A percentile compares a stretch with the other conserved stretches of the same genome.
Conservation (phyloP, 148 eudicot genomes). For the Arctostaphylos glauca region DNA sequence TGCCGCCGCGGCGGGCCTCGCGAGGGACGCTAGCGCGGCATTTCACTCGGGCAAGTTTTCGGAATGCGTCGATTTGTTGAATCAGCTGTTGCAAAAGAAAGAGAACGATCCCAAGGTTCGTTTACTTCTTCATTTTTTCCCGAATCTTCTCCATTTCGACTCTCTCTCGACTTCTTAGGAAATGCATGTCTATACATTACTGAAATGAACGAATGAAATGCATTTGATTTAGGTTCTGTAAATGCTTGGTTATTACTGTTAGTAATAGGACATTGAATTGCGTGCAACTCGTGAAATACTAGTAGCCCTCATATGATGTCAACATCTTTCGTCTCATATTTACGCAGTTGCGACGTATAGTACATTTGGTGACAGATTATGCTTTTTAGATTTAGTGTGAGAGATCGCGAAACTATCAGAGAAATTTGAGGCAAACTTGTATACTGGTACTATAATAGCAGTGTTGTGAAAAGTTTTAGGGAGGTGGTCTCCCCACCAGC, state of each 20-base stretch:
- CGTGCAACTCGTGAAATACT: not conserved
- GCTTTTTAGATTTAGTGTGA: not conserved
- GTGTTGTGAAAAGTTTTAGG: not conserved
- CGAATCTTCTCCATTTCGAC: not conserved
- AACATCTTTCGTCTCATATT: not conserved
- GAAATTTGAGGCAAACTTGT: not conserved
- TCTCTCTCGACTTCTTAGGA: not conserved
- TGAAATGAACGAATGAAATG: not conserved
- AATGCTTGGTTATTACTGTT: not conserved
- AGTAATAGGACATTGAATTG: not conserved
- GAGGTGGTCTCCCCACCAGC: not conserved
- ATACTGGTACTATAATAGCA: not conserved
- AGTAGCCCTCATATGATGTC: not conserved
- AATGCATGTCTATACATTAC: not conserved
- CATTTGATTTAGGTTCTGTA: not conserved
- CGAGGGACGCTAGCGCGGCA: constrained; percentile 61
- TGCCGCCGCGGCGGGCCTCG: constrained; percentile 42
- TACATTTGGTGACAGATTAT: not conserved
- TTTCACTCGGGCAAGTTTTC: constrained; percentile 67
- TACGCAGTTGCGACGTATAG: not conserved
- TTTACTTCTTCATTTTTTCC: not conserved
- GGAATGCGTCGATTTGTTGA: constrained; percentile 68
- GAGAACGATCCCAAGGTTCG: constrained; percentile 68
- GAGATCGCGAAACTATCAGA: not conserved
- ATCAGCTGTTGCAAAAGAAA: constrained; percentile 61